Base-by-base conservation (phyloP, 169 alveolate species). In the Ichthyophthirius multifiliis region DNA sequence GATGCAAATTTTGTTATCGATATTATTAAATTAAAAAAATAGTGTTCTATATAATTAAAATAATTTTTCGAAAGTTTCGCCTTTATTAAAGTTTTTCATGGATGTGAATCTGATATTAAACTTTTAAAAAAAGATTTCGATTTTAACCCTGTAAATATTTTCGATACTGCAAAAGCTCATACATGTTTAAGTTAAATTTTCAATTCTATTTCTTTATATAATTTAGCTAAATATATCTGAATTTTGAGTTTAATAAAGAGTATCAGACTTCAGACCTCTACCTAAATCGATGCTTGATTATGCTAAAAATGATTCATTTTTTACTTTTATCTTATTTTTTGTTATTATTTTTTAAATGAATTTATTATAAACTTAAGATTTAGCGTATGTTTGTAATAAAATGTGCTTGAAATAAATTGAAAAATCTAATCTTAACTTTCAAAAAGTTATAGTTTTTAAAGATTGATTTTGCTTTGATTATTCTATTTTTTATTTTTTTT, bases 141-240 rank as follows among this genome's bases (percentile, higher is more conserved):
- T 18, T 31, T 41, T 32, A 43, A 43, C 39, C 35, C 47, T 20
- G 81, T 65, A 15, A 65, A 46, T 20, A 45, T 80, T 20, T 80
- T 80, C 46, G 86, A 80, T 48, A 80, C 86, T 15, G 86, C 86
- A 15, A 65, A 76, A 71, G n/a, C n/a, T n/a, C n/a, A n/a, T n/a
- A n/a, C n/a, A n/a, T n/a, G n/a, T n/a, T n/a, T n/a, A n/a, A n/a
- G n/a, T n/a, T n/a, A n/a, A n/a, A n/a, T n/a, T n/a, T n/a, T n/a
- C n/a, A n/a, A n/a, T n/a, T n/a, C n/a, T n/a, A n/a, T n/a, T n/a
- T n/a, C n/a, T n/a, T n/a, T n/a, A n/a, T n/a, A n/a, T n/a, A n/a
- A n/a, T 37, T 80, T 13, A 32, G 73, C 13, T 15, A 80, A 7
- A 4, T 20, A 23, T 80, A 46, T 37, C 34, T 65, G 20, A 75